Evolutionary conservation across 805 yeast genomes (phyloP).

Genomic region (Kodamaea sagamina): DNA sequence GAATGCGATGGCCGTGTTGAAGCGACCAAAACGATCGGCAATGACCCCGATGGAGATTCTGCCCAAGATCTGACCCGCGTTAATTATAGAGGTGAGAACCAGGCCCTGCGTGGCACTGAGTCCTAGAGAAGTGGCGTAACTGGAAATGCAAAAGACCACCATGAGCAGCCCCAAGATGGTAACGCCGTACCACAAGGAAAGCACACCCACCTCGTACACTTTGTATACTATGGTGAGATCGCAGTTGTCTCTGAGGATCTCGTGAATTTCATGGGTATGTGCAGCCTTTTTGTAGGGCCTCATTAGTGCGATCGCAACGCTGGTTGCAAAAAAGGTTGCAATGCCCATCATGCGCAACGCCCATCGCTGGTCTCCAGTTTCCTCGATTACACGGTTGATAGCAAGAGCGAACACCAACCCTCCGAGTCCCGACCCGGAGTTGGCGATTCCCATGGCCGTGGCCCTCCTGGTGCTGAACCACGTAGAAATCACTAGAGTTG

Average conservation of each 20-base stretch:
- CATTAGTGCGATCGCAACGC: constrained; percentile 41
- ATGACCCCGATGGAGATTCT: constrained; percentile 49
- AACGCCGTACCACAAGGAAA: constrained; percentile 39
- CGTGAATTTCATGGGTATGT: constrained; percentile 16
- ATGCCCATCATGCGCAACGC: constrained; percentile 44
- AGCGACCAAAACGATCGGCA: constrained; percentile 51
- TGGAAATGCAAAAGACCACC: constrained; percentile 37
- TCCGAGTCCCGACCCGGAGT: constrained; percentile 53
- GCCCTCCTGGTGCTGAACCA: constrained; percentile 51
- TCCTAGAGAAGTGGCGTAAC: constrained; percentile 48
- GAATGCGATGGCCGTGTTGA: constrained; percentile 33
- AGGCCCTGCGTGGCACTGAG: constrained; percentile 33
- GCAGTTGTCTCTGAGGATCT: constrained; percentile 21
- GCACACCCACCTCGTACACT: constrained; percentile 23
- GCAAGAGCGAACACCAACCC: constrained; percentile 51
- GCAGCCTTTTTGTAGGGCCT: constrained; percentile 43
- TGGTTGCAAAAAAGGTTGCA: constrained; percentile 32
- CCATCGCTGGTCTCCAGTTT: constrained; percentile 47
- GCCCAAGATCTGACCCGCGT: constrained; percentile 50
- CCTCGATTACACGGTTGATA: constrained; percentile 39
- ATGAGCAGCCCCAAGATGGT: constrained; percentile 41
- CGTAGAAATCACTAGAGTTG: constrained; percentile 47
- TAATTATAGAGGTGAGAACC: constrained; percentile 36
- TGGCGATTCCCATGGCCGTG: constrained; percentile 50
- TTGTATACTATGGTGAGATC: constrained; percentile 34